phyloP scores from a whole-genome alignment of 2,329 filamentous ascomycete species.

The Colletotrichum costaricense region DNA sequence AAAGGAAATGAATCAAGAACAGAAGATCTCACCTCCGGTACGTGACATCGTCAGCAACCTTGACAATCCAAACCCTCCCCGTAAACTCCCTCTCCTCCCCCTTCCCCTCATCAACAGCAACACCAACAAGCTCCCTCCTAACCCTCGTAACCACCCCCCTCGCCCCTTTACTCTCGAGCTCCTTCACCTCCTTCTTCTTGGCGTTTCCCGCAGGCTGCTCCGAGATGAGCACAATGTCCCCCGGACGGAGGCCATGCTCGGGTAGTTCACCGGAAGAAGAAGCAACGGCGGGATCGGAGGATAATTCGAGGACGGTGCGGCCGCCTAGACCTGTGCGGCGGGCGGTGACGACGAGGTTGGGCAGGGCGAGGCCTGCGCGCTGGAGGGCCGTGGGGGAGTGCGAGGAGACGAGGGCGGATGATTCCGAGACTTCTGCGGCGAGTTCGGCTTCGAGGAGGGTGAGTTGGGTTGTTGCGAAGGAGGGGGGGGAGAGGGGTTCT shows the following conservation, averaged over 20 bases:
- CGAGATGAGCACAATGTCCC: conserved; percentile 81
- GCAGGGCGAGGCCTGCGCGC: conserved; percentile 81
- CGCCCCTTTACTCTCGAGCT: conserved; percentile 75
- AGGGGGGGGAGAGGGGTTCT: conserved; percentile 68
- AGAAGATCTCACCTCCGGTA: conserved; percentile 61
- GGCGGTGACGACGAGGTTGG: conserved; percentile 78
- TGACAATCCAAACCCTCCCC: conserved; percentile 72
- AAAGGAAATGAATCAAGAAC: not conserved
- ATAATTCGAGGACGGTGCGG: conserved; percentile 87
- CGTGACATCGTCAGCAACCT: conserved; percentile 76
- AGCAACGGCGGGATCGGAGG: conserved; percentile 76
- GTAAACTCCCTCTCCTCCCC: conserved; percentile 56
- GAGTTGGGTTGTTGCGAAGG: conserved; percentile 79
- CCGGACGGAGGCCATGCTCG: conserved; percentile 80
- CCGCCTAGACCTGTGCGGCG: conserved; percentile 92
- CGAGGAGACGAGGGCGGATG: conserved; percentile 72
- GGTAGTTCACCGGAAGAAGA: conserved; percentile 65
- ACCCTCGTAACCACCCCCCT: conserved; percentile 78
- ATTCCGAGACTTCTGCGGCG: conserved; percentile 77
- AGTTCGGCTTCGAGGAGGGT: conserved; percentile 78
- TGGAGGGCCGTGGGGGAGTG: conserved; percentile 77
- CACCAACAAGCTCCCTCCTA: conserved; percentile 66
- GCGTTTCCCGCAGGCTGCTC: conserved; percentile 80
- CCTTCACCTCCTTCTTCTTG: conserved; percentile 78
- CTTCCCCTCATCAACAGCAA: conserved; percentile 77